A percentile compares a stretch with the other conserved stretches of the same genome.
Conservation (phyloP, 768 basidiomycete species). For the Suillus decipiens region DNA sequence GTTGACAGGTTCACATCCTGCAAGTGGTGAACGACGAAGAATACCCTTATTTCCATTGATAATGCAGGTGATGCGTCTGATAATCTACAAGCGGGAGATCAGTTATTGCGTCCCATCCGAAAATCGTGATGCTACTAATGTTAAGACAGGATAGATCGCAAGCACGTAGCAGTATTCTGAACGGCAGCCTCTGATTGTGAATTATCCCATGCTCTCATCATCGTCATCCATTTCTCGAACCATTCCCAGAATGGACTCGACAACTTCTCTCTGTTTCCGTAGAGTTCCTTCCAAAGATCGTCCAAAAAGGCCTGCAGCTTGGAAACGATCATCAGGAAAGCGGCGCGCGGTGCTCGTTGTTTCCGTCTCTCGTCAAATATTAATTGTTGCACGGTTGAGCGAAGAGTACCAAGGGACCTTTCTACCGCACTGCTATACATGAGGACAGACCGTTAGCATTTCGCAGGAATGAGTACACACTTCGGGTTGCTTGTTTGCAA, state of each 20-base stretch:
- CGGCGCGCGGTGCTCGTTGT: not conserved
- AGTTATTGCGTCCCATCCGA: no score
- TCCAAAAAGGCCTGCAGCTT: slow-evolving; percentile 5
- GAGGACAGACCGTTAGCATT: not conserved
- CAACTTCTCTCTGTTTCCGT: not conserved
- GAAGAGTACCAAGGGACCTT: slow-evolving; percentile 2
- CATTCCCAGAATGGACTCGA: slow-evolving; percentile 5
- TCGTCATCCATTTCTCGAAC: slow-evolving; percentile 8
- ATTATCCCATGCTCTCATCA: slow-evolving; percentile 9
- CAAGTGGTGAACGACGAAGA: no score
- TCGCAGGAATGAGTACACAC: not conserved
- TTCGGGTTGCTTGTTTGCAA: slow-evolving; percentile 4
- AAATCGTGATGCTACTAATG: not conserved
- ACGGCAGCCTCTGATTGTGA: slow-evolving; percentile 2
- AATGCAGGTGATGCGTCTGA: no score
- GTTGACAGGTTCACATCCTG: no score
- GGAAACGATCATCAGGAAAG: not conserved
- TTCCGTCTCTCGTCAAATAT: slow-evolving; percentile 3
- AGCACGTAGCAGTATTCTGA: not conserved
- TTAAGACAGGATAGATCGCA: slow-evolving; percentile 3
- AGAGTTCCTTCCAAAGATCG: slow-evolving; percentile 2
- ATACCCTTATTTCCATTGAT: no score
- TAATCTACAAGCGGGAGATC: no score
- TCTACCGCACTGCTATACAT: slow-evolving; percentile 1
- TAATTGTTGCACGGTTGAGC: not conserved